These are phyloP conservation scores for Linum usitatissimum DNA, from an alignment of 345 rosid species.

Conservation along the genomic window DNA sequence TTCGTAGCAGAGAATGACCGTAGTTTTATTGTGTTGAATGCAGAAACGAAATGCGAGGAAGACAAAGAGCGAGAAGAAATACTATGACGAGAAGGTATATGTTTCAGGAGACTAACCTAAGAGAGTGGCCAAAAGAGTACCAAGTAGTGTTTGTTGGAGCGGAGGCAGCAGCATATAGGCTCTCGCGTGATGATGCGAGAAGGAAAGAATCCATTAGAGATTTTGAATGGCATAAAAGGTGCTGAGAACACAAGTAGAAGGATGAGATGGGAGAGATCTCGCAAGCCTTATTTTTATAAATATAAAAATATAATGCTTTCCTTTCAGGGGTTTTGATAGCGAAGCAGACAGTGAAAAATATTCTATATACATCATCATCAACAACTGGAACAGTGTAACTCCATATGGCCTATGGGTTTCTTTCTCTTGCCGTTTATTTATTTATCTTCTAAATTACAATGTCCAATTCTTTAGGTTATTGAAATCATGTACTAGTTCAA, in stretches of 20 bases:
- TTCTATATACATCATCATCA: too few species aligned
- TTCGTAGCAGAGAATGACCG: neutral
- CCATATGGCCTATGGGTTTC: too few species aligned
- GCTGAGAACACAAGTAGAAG: neutral
- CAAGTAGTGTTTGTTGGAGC: neutral
- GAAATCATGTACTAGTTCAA: too few species aligned
- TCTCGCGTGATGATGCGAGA: neutral
- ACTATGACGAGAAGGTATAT: slow-evolving; percentile 43
- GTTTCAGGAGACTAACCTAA: slow-evolving; percentile 37
- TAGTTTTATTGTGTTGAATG: slow-evolving; percentile 5
- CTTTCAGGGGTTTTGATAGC: too few species aligned
- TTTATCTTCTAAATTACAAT: too few species aligned
- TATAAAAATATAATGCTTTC: too few species aligned
- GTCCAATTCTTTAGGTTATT: too few species aligned
- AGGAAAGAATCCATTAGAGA: neutral
- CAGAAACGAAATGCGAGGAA: slow-evolving; percentile 75
- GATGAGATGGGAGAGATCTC: too few species aligned
- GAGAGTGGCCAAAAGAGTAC: neutral
- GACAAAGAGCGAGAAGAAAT: slow-evolving; percentile 49
- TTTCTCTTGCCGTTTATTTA: too few species aligned
- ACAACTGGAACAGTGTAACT: too few species aligned
- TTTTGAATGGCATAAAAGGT: neutral
- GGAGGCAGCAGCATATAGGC: neutral
- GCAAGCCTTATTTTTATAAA: too few species aligned
- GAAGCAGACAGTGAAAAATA: too few species aligned